phyloP scores from a whole-genome alignment of 371 early-diverging fungal genomes.

The Mortierella sp. region DNA sequence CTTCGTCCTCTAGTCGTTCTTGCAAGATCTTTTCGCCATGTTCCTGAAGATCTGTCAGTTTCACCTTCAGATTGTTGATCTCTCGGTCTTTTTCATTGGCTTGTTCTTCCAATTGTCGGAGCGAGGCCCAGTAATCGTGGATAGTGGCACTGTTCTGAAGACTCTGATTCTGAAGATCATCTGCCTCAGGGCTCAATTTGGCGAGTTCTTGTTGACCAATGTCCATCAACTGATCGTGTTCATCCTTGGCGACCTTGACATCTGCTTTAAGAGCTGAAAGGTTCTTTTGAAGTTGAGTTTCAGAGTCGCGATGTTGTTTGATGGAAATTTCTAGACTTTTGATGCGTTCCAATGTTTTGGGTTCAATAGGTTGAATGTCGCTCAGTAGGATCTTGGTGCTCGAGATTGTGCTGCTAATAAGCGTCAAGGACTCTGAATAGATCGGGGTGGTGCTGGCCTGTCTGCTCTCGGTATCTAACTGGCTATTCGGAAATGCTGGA shows the following conservation, averaged over 20 bases:
- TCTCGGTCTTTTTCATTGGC: slow-evolving; percentile 6
- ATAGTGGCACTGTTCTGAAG: slow-evolving; percentile 5
- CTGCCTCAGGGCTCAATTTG: background rate
- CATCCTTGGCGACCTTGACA: background rate
- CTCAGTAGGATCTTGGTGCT: slow-evolving; percentile 25
- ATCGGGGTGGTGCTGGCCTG: slow-evolving; percentile 31
- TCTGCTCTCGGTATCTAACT: no score
- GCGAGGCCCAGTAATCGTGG: slow-evolving; percentile 15
- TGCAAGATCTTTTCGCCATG: slow-evolving; percentile 8
- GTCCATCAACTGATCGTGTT: slow-evolving; percentile 14
- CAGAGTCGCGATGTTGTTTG: slow-evolving; percentile 28
- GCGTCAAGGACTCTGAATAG: slow-evolving; percentile 16
- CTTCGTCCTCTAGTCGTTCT: slow-evolving; percentile 23
- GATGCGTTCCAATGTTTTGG: slow-evolving; percentile 22
- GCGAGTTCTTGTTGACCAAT: background rate
- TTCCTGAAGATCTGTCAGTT: background rate
- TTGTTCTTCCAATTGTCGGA: background rate
- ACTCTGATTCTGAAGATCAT: slow-evolving; percentile 3
- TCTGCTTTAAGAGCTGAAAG: slow-evolving; percentile 11
- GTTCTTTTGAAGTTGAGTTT: background rate
- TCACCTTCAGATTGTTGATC: background rate
- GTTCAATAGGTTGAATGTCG: slow-evolving; percentile 26
- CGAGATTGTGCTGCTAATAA: slow-evolving; percentile 9
- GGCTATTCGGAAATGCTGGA: background rate
- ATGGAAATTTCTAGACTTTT: slow-evolving; percentile 36